These are phyloP conservation scores for Trichoderma brevicompactum DNA, from an alignment of 2,329 filamentous ascomycete genomes.

Conservation along the genomic window DNA sequence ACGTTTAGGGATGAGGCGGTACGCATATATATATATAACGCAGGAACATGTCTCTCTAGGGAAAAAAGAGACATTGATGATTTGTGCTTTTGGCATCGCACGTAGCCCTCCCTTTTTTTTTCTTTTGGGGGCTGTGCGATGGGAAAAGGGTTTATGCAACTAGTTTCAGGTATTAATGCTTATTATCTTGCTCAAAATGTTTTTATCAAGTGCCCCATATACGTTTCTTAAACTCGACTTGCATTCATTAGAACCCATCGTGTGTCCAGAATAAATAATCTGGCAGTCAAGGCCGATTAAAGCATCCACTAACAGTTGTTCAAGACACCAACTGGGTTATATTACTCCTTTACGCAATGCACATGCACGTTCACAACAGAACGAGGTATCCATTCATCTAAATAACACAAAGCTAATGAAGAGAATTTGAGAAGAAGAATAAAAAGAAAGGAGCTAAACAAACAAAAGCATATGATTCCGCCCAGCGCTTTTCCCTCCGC, in stretches of 20 bases:
- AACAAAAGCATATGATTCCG: not conserved
- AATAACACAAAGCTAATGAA: slow-evolving; percentile 9
- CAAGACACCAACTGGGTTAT: not conserved
- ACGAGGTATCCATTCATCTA: slow-evolving; percentile 22
- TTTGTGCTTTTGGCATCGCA: not conserved
- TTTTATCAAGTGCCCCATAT: not conserved
- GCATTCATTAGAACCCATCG: no score
- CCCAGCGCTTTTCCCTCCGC: not conserved
- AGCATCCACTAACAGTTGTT: not conserved
- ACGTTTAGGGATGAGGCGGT: not conserved
- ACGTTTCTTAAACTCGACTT: no score
- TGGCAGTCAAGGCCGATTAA: not conserved
- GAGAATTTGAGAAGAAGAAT: not conserved
- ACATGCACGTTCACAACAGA: not conserved
- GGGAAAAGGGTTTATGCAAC: not conserved
- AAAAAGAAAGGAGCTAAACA: not conserved
- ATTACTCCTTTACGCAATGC: not conserved
- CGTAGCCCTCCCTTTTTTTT: no score
- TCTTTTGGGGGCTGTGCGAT: no score
- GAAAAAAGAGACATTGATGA: not conserved
- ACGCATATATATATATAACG: not conserved
- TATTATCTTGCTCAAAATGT: not conserved
- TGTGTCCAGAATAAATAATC: not conserved
- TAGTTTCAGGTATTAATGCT: not conserved
- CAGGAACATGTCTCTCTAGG: not conserved